phyloP scores from a whole-genome alignment of 768 basidiomycete genomes.

The Kondoa subrosea region DNA sequence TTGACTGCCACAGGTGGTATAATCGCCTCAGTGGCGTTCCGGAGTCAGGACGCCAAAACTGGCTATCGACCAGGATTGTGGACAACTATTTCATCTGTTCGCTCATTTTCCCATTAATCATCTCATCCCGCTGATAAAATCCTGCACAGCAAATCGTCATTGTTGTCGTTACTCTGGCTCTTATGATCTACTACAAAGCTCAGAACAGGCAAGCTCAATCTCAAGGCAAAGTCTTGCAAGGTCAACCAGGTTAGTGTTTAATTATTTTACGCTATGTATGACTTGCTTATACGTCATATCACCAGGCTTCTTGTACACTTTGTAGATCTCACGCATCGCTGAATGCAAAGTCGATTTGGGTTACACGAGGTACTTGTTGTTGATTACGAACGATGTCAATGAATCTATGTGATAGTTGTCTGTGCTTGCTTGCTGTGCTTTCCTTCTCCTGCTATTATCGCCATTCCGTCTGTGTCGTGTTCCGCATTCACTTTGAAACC shows the following conservation, averaged over 20 bases:
- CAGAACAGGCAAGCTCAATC: background rate
- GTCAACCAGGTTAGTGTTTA: background rate
- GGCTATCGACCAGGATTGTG: background rate
- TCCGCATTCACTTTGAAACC: too few relatives aligned
- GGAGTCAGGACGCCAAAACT: background rate
- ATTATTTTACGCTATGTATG: background rate
- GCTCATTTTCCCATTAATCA: background rate
- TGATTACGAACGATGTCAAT: background rate
- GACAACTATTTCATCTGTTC: background rate
- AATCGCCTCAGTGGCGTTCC: background rate
- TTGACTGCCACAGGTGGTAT: too few relatives aligned
- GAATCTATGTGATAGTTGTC: too few relatives aligned
- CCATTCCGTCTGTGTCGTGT: too few relatives aligned
- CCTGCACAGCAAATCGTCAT: background rate
- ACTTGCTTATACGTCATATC: background rate
- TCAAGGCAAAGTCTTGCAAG: background rate
- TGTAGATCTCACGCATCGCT: background rate
- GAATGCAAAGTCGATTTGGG: background rate
- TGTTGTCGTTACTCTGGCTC: background rate
- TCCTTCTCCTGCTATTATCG: too few relatives aligned
- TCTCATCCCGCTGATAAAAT: background rate
- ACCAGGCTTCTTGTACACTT: background rate
- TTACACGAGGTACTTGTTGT: background rate
- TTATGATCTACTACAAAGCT: background rate
- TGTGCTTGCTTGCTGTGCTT: too few relatives aligned